phyloP scores from a whole-genome alignment of 2,329 filamentous ascomycete species.

The Diaporthe destruens region DNA sequence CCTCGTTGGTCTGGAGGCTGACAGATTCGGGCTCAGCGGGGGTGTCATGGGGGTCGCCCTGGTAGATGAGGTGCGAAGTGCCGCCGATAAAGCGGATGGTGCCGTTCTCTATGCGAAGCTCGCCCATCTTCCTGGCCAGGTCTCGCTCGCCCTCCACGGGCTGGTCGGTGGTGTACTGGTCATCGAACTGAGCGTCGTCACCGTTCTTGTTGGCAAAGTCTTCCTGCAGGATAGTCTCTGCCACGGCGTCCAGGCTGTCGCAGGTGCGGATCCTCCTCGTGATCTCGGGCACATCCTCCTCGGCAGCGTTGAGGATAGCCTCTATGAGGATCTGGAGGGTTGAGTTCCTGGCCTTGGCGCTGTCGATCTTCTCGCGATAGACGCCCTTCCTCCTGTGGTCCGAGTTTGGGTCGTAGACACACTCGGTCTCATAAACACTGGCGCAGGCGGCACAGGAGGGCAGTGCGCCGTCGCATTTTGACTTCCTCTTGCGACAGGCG shows the following conservation, averaged over 20 bases:
- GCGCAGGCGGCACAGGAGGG: constrained; percentile 96
- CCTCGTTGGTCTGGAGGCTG: constrained; percentile 66
- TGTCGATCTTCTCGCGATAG: constrained; percentile 93
- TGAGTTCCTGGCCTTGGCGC: constrained; percentile 85
- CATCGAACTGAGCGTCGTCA: constrained; percentile 54
- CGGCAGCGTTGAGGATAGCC: constrained; percentile 89
- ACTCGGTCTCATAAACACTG: constrained; percentile 91
- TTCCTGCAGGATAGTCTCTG: constrained; percentile 65
- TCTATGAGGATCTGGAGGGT: constrained; percentile 94
- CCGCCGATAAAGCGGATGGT: constrained; percentile 92
- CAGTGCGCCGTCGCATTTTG: constrained; percentile 91
- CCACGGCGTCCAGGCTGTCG: constrained; percentile 73
- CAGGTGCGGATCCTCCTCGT: constrained; percentile 91
- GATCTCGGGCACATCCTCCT: constrained; percentile 85
- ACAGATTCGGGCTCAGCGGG: constrained; percentile 58
- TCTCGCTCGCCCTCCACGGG: constrained; percentile 77
- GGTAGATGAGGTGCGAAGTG: constrained; percentile 91
- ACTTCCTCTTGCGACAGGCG: constrained; percentile 82
- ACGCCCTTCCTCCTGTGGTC: constrained; percentile 97
- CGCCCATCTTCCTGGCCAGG: constrained; percentile 92
- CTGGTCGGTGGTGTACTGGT: constrained; percentile 57
- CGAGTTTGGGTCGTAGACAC: constrained; percentile 95
- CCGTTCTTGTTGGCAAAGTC: constrained; percentile 53
- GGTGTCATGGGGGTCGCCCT: constrained; percentile 64
- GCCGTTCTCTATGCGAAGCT: constrained; percentile 87